Conservation (phyloP, 495 filamentous ascomycete species). For the Hypoxylon trugodes region DNA sequence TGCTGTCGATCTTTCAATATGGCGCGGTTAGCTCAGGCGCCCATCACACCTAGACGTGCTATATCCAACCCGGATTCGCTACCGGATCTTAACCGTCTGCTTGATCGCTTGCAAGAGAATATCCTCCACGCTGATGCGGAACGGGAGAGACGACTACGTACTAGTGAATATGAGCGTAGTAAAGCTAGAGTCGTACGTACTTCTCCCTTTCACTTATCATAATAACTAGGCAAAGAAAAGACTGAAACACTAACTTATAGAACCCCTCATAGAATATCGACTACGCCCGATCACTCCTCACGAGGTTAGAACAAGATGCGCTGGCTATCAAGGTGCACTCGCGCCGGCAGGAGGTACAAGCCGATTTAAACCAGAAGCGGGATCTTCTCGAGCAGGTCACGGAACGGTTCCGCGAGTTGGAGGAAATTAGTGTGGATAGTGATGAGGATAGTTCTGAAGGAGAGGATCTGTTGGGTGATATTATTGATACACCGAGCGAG, state of each 20-base stretch:
- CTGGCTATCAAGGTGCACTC: conserved; percentile 68
- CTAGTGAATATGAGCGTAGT: conserved; percentile 74
- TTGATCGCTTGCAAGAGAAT: conserved; percentile 75
- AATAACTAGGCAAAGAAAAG: not conserved
- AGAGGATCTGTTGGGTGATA: conserved; percentile 59
- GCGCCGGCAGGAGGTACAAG: conserved; percentile 71
- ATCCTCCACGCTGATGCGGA: conserved; percentile 73
- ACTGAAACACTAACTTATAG: conserved; percentile 6
- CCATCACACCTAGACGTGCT: conserved; percentile 32
- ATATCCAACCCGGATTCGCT: conserved; percentile 40
- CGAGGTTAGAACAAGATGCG: conserved; percentile 78
- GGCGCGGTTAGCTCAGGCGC: conserved; percentile 43
- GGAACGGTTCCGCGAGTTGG: conserved; percentile 69
- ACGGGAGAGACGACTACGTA: conserved; percentile 61
- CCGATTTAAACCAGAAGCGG: conserved; percentile 70
- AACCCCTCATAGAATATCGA: conserved; percentile 70
- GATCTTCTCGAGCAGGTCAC: conserved; percentile 64
- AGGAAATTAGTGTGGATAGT: conserved; percentile 60
- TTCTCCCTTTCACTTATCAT: not conserved
- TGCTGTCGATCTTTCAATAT: conserved; percentile 15
- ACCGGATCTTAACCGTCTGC: conserved; percentile 75
- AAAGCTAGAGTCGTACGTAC: conserved; percentile 68
- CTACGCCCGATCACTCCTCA: conserved; percentile 78
- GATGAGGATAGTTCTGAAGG: conserved; percentile 57
- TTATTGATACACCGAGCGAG: conserved; percentile 58